Percentiles rank a stretch among this genome's conserved stretches.
phyloP scores from a whole-genome alignment of 2,329 filamentous ascomycete species.

The Colletotrichum eremochloae region DNA sequence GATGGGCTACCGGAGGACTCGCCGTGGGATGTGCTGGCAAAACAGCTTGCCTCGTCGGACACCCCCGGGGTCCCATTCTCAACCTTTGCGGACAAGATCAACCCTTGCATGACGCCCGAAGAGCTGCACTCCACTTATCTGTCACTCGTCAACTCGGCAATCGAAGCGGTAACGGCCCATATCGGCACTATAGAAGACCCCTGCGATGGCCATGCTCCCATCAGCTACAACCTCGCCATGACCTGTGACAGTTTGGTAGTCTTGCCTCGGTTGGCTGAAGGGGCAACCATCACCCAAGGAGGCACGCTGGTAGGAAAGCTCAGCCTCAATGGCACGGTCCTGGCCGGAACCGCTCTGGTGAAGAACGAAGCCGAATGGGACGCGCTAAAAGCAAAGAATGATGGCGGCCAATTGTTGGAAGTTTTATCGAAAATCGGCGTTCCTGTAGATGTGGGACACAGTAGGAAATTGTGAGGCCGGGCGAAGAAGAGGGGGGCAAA shows the following conservation, averaged over 20 bases:
- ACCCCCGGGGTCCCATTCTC: constrained; percentile 55
- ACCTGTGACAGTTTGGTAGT: constrained; percentile 67
- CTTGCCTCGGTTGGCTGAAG: constrained; percentile 68
- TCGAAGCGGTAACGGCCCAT: constrained; percentile 52
- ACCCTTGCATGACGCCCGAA: constrained; percentile 49
- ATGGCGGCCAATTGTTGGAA: constrained; percentile 47
- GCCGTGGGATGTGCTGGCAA: constrained; percentile 65
- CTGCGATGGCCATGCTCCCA: constrained; percentile 58
- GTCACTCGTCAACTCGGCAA: constrained; percentile 61
- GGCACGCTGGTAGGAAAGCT: constrained; percentile 57
- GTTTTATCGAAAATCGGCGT: constrained; percentile 59
- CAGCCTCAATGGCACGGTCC: constrained; percentile 71
- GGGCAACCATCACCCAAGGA: constrained; percentile 51
- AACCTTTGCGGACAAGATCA: constrained; percentile 58
- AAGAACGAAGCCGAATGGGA: constrained; percentile 72
- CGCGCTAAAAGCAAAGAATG: constrained; percentile 54
- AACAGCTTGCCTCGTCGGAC: constrained; percentile 49
- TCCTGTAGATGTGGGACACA: constrained; percentile 31
- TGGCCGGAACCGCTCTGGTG: constrained; percentile 74
- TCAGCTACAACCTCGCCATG: constrained; percentile 75
- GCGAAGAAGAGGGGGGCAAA: not conserved
- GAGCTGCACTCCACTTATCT: constrained; percentile 61
- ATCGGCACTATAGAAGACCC: constrained; percentile 43
- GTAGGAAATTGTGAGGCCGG: constrained; percentile 27
- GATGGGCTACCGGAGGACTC: constrained; percentile 57